A percentile compares a stretch with the other conserved stretches of the same genome.
Conservation (phyloP, 371 early-diverging fungal species). For the Apophysomyces ossiformis region DNA sequence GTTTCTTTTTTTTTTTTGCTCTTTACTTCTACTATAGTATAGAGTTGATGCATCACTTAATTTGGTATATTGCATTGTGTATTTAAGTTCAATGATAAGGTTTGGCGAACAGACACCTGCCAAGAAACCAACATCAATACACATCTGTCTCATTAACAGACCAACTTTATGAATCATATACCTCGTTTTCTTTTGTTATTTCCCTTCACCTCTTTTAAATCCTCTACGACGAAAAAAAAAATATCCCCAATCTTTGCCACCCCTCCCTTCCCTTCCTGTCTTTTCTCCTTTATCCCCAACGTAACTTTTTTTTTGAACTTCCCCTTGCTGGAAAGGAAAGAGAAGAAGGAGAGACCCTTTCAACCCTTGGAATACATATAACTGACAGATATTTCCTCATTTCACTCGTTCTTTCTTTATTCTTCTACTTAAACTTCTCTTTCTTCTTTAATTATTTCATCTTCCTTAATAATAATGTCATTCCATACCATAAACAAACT, state of each 20-base stretch:
- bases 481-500: constrained; percentile 12
- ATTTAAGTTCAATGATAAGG: constrained; percentile 1
- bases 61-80: no score
- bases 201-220: no score
- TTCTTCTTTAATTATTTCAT: background rate
- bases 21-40: no score
- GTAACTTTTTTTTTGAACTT: background rate
- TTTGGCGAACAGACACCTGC: constrained; percentile 4
- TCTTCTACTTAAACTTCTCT: background rate
- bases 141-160: no score
- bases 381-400: background rate
- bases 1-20: no score
- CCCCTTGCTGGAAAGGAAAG: constrained; percentile 1
- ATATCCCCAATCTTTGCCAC: background rate
- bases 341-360: background rate
- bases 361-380: constrained; percentile 2
- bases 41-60: no score
- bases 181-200: no score
- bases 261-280: constrained; percentile 10
- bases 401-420: no score
- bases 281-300: constrained; percentile 10
- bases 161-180: no score
- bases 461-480: background rate
- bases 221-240: no score
- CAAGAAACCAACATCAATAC: background rate